Evolutionary conservation across 768 basidiomycete genomes (phyloP), one percentile per base, ranked within the genome.

Genomic region (Termitomyces sp.): DNA sequence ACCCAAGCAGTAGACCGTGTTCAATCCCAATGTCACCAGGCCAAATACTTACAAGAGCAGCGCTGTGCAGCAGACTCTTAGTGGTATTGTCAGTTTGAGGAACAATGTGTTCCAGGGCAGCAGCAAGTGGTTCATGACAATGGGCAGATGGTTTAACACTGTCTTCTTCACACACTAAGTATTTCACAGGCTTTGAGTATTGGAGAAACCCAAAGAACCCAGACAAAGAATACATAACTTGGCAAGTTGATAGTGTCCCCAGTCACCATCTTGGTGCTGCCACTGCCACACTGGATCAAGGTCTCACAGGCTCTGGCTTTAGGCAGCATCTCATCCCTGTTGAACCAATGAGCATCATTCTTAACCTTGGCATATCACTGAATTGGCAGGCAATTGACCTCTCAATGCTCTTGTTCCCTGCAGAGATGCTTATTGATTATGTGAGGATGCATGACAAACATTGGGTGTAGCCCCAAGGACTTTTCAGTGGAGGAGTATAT

Each of bases 361-460:
- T 88, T 39, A 88, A 89, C 64, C 69, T 87, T 70, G 86, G 81
- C 6, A 82, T 87, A 3, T 88, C 85, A 9, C 70, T 76, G 34
- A 85, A 83, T 63, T 93, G 91, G 84, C 89, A 91, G 61, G 71
- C 72, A 3, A 78, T 79, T 60, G 80, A 87, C 56, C 58, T 78
- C 46, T 55, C 74, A 22, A 79, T 85, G 45, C 78, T 91, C 77
- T 69, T 71, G 24, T 90, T 90, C 78, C 90, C 90, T 0, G 81
- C 84, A 1, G 82, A 85, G 63, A 78, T 91, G 76, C 74, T 80
- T 42, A 72, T 93, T 39, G 90, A 94, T 69, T 93, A 92, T 68
- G 85, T 93, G 42, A 80, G 91, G 30, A 87, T 94, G 20, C 93
- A 92, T 69, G 54, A 72, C 63, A 31, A 89, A 89, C 65, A 67